Conservation (phyloP, 768 basidiomycete species). For the Boletales sp. region DNA sequence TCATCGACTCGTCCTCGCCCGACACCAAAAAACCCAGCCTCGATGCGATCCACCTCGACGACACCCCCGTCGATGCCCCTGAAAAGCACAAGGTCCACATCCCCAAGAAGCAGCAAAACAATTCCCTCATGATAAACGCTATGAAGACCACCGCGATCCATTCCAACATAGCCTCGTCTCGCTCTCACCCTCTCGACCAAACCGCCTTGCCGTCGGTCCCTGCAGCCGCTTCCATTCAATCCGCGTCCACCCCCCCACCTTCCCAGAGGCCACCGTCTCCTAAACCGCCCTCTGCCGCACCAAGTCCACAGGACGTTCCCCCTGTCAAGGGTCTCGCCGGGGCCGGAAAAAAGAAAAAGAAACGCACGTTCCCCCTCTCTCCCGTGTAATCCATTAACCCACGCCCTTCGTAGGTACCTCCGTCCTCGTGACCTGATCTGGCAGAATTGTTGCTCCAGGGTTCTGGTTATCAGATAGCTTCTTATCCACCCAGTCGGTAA, state of each 20-base stretch:
- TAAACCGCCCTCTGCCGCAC: conserved; percentile 29
- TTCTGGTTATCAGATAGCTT: neutral
- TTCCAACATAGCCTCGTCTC: conserved; percentile 51
- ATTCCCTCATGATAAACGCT: conserved; percentile 65
- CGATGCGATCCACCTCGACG: conserved; percentile 27
- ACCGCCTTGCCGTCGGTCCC: conserved; percentile 25
- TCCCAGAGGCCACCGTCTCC: conserved; percentile 28
- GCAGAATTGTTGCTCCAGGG: too few species aligned
- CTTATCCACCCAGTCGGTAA: neutral
- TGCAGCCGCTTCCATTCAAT: conserved; percentile 20
- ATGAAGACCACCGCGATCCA: conserved; percentile 79
- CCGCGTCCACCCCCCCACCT: conserved; percentile 37
- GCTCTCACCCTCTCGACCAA: conserved; percentile 28
- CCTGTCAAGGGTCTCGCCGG: conserved; percentile 46
- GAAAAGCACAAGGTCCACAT: conserved; percentile 25
- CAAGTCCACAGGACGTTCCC: conserved; percentile 43
- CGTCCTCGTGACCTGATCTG: conserved; percentile 17
- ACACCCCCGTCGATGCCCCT: conserved; percentile 11
- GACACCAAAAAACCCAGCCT: conserved; percentile 41
- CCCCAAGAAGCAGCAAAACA: conserved; percentile 63
- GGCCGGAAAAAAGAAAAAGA: conserved; percentile 70
- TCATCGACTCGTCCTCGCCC: conserved; percentile 52
- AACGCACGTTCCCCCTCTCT: conserved; percentile 45
- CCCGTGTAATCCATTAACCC: conserved; percentile 1
- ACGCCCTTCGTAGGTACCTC: conserved; percentile 21